Base-by-base conservation (phyloP, 192 early-diverging fungal species). In the Coemansia sp. region DNA sequence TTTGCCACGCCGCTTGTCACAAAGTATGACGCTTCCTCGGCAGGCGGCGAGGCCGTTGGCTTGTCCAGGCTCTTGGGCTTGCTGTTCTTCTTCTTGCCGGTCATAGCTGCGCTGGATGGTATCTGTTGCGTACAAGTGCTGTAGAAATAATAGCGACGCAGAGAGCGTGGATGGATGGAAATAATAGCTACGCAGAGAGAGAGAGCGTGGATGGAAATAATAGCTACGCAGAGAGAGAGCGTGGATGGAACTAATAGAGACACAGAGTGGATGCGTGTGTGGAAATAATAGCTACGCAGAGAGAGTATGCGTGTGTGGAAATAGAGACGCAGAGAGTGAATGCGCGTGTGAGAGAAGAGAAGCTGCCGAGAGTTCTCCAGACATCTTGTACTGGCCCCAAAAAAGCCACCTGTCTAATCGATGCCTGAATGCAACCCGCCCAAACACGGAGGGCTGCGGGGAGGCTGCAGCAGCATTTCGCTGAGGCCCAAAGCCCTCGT, bases 71-170 rank as follows among this genome's bases (percentile, higher is more conserved):
- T 9, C 59, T 66, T 69, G 63, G 60, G 19, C 56, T 66, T 65
- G 49, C 21, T 41, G 50, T 7, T 38, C 51, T 72, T 70, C 39
- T 75, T 75, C 67, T 69, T 75, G 63, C 35, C 63, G 17, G 64
- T 56, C 73, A 75, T 75, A 24, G 63, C 17, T 52, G 47, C 32
- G 32, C 32, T 35, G 32, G 32, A 35, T 8, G 32, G 32, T 35
- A 35, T 35, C 32, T 35, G 32, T 35, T 8, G 32, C 32, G 32
- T 35, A 35, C 32, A 7, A 9, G 32, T 35, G 32, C 8, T 35
- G 32, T 35, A 35, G 32, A 35, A 35, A 35, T 35, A 35, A 35
- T 35, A 35, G 32, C 5, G 32, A 1, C 32, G 1, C 32, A 8
- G 32, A 35, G 0, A 35, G 27, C 27, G 27, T 29, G 6, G 27